Base-by-base conservation (phyloP, 805 yeast species). In the Kodamaea kakaduensis region DNA sequence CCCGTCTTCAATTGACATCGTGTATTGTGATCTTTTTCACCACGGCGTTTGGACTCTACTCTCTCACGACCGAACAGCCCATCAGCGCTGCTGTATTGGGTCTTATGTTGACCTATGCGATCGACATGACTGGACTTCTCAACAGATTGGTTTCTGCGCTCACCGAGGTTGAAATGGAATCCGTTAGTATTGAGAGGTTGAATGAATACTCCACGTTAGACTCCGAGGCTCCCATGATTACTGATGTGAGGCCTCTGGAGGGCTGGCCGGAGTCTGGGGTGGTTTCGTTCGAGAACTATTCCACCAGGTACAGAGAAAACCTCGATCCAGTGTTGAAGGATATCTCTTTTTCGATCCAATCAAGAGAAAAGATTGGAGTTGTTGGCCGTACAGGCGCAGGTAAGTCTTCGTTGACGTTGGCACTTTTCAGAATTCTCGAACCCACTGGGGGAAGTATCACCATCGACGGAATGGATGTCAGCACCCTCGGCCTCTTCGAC, bases 361-460 rank as follows among this genome's bases (percentile, higher is more conserved):
- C 89, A 1, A 67, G 73, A 38, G 97, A 90, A 56, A 90, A 90
- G 58, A 69, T 89, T 51, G 97, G 97, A 43, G 87, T 89, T 59
- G 97, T 90, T 38, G 97, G 97, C 17, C 75, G 97, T 54, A 89
- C 97, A 55, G 73, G 71, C 6, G 76, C 81, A 4, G 64, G 66
- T 33, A 88, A 88, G 57, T 81, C 93, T 0, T 81, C 95, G 1
- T 68, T 88, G 50, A 83, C 95, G 0, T 62, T 86, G 50, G 93
- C 96, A 0, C 62, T 88, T 24, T 88, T 85, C 69, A 68, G 97
- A 48, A 76, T 88, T 27, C 84, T 89, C 49, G 96, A 89, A 59
- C 74, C 83, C 2, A 76, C 79, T 6, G 61, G 58, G 7, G 94
- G 94, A 9, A 57, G 64, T 20, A 84, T 88, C 46, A 64, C 63